Evolutionary conservation across 23 red algal genomes (phyloP), one percentile per base, ranked within the genome.

Genomic region (Gracilariopsis chorda): DNA sequence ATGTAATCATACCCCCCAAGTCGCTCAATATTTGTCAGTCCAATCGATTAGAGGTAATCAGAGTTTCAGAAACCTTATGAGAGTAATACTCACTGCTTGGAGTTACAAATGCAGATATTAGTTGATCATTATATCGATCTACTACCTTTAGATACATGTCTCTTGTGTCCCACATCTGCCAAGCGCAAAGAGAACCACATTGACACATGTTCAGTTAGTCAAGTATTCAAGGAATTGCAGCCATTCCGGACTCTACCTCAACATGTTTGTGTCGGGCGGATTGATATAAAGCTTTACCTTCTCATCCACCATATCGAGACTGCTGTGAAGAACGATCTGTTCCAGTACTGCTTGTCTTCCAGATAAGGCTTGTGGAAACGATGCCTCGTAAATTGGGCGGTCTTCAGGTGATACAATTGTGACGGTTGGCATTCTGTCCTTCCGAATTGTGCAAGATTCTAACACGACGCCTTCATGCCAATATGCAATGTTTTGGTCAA

Each of bases 281-380:
- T n/a, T n/a, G n/a, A n/a, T n/a, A n/a, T n/a, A n/a, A n/a, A n/a
- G 51, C 7, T 63, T 14, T 63, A 94, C 83, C 77, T 78, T 86
- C 64, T 94, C 92, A 55, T 94, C 92, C 14, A 94, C 80, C 92
- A 94, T 94, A 61, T 94, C 92, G 16, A 94, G 92, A 44, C 81
- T 86, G 43, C 81, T 78, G 83, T 83, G 77, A 24, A 94, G 56
- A 55, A 83, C 88, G n/a, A 91, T 43, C 43, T 91, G 88, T 70
- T 91, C 88, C 55, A 91, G 70, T 34, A 91, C 75, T 25, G 44
- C 60, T 51, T 82, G 51, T 23, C 53, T 69, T 51, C 88, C 88
- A 11, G 88, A 52, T n/a, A 80, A 61, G 3, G 88, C 75, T 48
- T 89, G 85, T n/a, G 88, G 88, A 82, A 91, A 91, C 30, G 56